A percentile compares a stretch with the other conserved stretches of the same genome.
Evolutionary conservation across 352 stramenopile species (phyloP).

Genomic region (Phytophthora megakarya): DNA sequence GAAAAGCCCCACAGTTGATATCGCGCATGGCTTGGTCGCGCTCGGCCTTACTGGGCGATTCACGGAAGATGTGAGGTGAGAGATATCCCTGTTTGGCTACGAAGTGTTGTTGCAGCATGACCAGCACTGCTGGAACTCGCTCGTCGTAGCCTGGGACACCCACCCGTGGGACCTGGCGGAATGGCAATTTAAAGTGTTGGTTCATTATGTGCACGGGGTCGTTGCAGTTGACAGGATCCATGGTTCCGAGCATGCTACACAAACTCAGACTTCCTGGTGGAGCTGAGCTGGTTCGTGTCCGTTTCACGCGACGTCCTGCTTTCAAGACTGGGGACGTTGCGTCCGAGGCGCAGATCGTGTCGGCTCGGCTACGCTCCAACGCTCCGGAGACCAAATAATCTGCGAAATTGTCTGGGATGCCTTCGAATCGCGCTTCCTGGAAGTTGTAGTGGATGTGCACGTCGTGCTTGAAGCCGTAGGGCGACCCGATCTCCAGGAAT

Average conservation of each 20-base stretch:
- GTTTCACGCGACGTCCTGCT: constrained; percentile 25
- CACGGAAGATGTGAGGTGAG: constrained; percentile 85
- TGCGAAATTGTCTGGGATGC: constrained; percentile 82
- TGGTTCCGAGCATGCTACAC: constrained; percentile 38
- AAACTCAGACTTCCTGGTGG: constrained; percentile 37
- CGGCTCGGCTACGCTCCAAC: constrained; percentile 25
- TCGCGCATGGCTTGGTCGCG: constrained; percentile 81
- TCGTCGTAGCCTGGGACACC: constrained; percentile 71
- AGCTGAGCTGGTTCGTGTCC: constrained; percentile 48
- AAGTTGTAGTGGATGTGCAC: constrained; percentile 90
- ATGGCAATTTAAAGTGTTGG: constrained; percentile 85
- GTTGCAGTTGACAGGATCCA: constrained; percentile 19
- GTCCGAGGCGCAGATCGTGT: constrained; percentile 27
- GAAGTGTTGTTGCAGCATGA: constrained; percentile 89
- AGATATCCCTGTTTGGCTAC: constrained; percentile 64
- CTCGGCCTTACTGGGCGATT: constrained; percentile 87
- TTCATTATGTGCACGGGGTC: constrained; percentile 69
- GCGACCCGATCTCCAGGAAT: constrained; percentile 69
- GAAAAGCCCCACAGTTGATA: constrained; percentile 84
- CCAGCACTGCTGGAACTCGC: constrained; percentile 80
- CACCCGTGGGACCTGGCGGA: constrained; percentile 72
- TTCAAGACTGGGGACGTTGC: constrained; percentile 16
- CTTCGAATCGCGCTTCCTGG: constrained; percentile 84
- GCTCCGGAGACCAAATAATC: constrained; percentile 54
- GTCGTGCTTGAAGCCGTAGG: constrained; percentile 81